Percentiles rank a stretch among this genome's conserved stretches.
These are phyloP conservation scores for Lodderomyces metapsilosis DNA, from an alignment of 1,139 yeast genomes.

Conservation along the genomic window DNA sequence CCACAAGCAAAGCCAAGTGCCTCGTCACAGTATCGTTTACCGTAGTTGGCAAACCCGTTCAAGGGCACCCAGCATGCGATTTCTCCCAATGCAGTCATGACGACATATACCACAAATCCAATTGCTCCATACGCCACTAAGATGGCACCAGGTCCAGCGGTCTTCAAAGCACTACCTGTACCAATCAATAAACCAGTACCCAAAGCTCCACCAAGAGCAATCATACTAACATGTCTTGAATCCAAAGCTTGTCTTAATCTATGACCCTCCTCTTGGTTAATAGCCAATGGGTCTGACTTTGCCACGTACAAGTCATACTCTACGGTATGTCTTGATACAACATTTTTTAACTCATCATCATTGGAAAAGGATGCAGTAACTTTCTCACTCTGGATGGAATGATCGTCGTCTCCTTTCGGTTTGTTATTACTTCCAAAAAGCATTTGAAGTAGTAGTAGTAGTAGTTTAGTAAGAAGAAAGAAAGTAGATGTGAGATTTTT, in stretches of 20 bases:
- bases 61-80: slow-evolving; percentile 72
- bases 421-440: background rate
- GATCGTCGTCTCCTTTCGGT: background rate
- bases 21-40: slow-evolving; percentile 65
- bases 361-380: background rate
- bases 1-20: slow-evolving; percentile 78
- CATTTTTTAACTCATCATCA: slow-evolving; percentile 12
- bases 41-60: slow-evolving; percentile 72
- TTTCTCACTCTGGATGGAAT: slow-evolving; percentile 1
- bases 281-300: slow-evolving; percentile 40
- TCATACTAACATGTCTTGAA: slow-evolving; percentile 77
- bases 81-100: slow-evolving; percentile 73
- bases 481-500: no score
- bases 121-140: slow-evolving; percentile 59
- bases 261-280: slow-evolving; percentile 45
- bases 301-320: slow-evolving; percentile 50
- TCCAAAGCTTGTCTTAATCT: slow-evolving; percentile 59
- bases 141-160: slow-evolving; percentile 71
- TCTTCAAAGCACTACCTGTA: slow-evolving; percentile 60
- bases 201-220: slow-evolving; percentile 56
- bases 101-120: slow-evolving; percentile 64
- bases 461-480: background rate
- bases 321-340: slow-evolving; percentile 35
- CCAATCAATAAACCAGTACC: slow-evolving; percentile 75
- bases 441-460: slow-evolving; percentile 1